Evolutionary conservation across 2,329 filamentous ascomycete species (phyloP), one percentile per base, ranked within the genome.

Genomic region (Aspergillus aculeatinus): DNA sequence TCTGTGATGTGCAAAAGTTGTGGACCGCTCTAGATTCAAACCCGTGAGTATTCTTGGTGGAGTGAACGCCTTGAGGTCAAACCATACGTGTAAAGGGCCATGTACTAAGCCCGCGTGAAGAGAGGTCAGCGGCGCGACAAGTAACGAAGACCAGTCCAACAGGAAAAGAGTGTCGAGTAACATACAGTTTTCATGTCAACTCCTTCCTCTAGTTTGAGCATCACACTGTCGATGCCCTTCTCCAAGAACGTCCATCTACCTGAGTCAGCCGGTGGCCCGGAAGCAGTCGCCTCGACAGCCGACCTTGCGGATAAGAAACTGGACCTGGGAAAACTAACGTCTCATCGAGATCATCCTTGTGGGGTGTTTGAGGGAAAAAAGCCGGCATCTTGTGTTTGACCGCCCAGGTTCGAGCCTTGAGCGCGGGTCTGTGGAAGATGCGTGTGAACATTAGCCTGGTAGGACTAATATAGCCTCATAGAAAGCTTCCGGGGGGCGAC

Each of bases 1-100:
- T 98, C 77, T 98, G 95, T 25, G 95, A 96, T 59, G 95, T 99
- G 77, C 95, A 99, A 78, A 99, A 99, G 81, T 99, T 97, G 80
- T 99, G 95, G 53, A 99, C 95, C 62, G 93, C 92, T 56, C 84
- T 93, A 74, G 58, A 58, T 56, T 65, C 42, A 58, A 11, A 27
- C 57, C 63, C 68, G 52, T 65, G 59, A 51, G 14, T 16, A 54
- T 48, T 23, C 25, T 16, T 42, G 29, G n/a, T 11, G 47, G 21
- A 19, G 31, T 5, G 14, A 21, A 29, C n/a, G 25, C 23, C 29
- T 23, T 29, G 21, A 10, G 21, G 29, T 39, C 39, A 51, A 25
- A 54, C 66, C 72, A 58, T 62, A 92, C 89, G 94, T 97, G 79
- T 98, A 98, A 62, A 97, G 87, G 59, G 91, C 92, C 94, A 98